Evolutionary conservation across 148 eudicot genomes (phyloP).

Genomic region (Oxyria digyna): DNA sequence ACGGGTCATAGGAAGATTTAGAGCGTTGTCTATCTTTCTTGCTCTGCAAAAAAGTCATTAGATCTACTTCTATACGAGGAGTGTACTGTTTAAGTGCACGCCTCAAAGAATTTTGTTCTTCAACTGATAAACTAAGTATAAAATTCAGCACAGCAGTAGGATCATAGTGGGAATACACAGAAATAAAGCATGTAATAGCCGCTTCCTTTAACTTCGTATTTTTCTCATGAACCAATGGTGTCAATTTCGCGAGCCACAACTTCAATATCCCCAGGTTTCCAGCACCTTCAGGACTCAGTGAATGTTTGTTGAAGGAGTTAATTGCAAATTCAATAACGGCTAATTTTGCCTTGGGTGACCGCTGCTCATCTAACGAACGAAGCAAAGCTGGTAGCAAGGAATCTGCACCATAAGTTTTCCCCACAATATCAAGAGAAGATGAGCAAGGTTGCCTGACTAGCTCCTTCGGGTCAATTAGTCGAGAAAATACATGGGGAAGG

Average conservation of each 20-base stretch:
- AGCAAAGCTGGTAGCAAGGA: slow-evolving; percentile 92
- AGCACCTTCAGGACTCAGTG: slow-evolving; percentile 59
- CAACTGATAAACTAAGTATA: slow-evolving; percentile 82
- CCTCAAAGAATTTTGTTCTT: slow-evolving; percentile 90
- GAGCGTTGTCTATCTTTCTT: slow-evolving; percentile 79
- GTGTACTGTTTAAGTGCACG: slow-evolving; percentile 91
- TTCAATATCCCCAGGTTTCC: slow-evolving; percentile 75
- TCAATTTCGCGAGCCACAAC: slow-evolving; percentile 87
- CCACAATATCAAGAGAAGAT: slow-evolving; percentile 66
- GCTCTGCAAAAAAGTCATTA: slow-evolving; percentile 85
- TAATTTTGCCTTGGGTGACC: slow-evolving; percentile 94
- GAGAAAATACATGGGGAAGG: slow-evolving; percentile 85
- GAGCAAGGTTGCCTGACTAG: slow-evolving; percentile 90
- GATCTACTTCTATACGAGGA: slow-evolving; percentile 96
- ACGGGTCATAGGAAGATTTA: slow-evolving; percentile 76
- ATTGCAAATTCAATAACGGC: slow-evolving; percentile 96
- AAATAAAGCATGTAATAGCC: slow-evolving; percentile 78
- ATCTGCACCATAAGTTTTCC: slow-evolving; percentile 86
- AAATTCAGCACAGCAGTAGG: slow-evolving; percentile 73
- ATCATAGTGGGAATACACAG: slow-evolving; percentile 85
- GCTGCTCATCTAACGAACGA: slow-evolving; percentile 92
- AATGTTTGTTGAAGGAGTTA: slow-evolving; percentile 79
- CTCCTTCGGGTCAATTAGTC: slow-evolving; percentile 93
- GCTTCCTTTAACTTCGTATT: slow-evolving; percentile 91
- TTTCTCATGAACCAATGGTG: slow-evolving; percentile 85